These are phyloP conservation scores for Xylaria cubensis DNA, from an alignment of 495 filamentous ascomycete species.

Conservation along the genomic window DNA sequence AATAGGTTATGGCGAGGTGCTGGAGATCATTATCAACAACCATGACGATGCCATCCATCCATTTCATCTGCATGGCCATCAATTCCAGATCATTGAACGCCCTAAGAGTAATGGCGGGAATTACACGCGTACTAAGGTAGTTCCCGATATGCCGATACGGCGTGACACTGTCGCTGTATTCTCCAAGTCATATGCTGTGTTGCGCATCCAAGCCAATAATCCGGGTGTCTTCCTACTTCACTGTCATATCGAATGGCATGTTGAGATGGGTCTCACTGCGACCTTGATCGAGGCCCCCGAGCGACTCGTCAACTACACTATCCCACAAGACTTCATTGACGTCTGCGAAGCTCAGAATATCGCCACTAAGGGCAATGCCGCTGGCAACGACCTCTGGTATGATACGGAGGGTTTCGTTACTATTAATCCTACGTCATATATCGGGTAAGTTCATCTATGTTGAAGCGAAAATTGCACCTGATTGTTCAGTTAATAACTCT, in stretches of 20 bases:
- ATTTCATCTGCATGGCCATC: conserved; percentile 73
- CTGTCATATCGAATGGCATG: conserved; percentile 85
- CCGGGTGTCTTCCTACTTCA: conserved; percentile 84
- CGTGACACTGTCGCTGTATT: conserved; percentile 64
- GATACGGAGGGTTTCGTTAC: conserved; percentile 63
- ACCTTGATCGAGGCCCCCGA: conserved; percentile 75
- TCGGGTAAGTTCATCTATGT: conserved; percentile 42
- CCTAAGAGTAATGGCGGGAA: conserved; percentile 47
- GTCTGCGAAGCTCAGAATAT: conserved; percentile 61
- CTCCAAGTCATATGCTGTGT: conserved; percentile 60
- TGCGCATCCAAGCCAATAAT: conserved; percentile 69
- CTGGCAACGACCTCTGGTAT: conserved; percentile 68
- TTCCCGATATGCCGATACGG: conserved; percentile 55
- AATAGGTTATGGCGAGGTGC: conserved; percentile 66
- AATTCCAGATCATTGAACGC: conserved; percentile 74
- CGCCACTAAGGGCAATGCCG: conserved; percentile 73
- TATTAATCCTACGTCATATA: conserved; percentile 47
- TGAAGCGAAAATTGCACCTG: background rate
- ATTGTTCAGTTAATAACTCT: background rate
- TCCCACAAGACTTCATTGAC: conserved; percentile 67
- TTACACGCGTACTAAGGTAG: conserved; percentile 45
- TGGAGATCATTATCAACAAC: conserved; percentile 87
- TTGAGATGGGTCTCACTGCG: conserved; percentile 72
- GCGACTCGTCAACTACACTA: conserved; percentile 61
- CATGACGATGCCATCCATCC: conserved; percentile 65